Percentiles rank a stretch among this genome's conserved stretches.
Conservation (phyloP, 2,329 filamentous ascomycete species). For the Ophiostoma pallidulum region DNA sequence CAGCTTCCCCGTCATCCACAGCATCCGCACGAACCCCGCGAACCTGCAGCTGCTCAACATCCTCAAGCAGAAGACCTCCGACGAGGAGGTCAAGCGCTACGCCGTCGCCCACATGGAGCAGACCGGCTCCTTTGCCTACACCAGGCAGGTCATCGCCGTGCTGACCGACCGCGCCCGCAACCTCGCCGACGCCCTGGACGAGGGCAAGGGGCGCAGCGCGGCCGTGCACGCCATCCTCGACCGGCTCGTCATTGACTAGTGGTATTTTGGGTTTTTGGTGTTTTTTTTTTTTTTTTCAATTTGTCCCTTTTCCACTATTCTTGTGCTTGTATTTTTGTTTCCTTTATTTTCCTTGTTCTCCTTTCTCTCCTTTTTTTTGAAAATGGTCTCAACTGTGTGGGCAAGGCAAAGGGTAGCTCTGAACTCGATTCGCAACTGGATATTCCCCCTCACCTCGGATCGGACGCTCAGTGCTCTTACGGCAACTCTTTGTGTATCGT, state of each 20-base stretch:
- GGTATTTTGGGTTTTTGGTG: too few relatives aligned
- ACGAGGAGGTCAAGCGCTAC: conserved; percentile 84
- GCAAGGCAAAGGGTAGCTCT: too few relatives aligned
- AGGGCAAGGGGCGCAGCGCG: conserved; percentile 43
- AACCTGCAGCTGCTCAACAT: conserved; percentile 85
- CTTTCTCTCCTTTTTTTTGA: not conserved
- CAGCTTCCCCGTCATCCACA: conserved; percentile 90
- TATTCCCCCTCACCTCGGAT: not conserved
- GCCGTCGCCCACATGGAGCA: conserved; percentile 85
- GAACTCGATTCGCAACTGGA: not conserved
- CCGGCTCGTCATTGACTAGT: conserved; percentile 42
- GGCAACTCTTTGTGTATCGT: too few relatives aligned
- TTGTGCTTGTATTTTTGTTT: not conserved
- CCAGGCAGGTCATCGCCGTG: conserved; percentile 54
- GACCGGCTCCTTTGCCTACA: conserved; percentile 85
- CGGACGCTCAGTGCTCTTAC: too few relatives aligned
- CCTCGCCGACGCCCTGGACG: conserved; percentile 56
- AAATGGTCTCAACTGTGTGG: not conserved
- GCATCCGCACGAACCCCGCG: conserved; percentile 65
- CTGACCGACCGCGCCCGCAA: conserved; percentile 54
- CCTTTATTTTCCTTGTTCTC: not conserved
- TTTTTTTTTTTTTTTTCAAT: not conserved
- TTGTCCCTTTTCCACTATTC: not conserved
- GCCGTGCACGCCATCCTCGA: conserved; percentile 60
- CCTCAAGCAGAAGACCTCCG: conserved; percentile 76